These are phyloP conservation scores for Amphirosellinia nigrospora DNA, from an alignment of 495 filamentous ascomycete genomes.

Conservation along the genomic window DNA sequence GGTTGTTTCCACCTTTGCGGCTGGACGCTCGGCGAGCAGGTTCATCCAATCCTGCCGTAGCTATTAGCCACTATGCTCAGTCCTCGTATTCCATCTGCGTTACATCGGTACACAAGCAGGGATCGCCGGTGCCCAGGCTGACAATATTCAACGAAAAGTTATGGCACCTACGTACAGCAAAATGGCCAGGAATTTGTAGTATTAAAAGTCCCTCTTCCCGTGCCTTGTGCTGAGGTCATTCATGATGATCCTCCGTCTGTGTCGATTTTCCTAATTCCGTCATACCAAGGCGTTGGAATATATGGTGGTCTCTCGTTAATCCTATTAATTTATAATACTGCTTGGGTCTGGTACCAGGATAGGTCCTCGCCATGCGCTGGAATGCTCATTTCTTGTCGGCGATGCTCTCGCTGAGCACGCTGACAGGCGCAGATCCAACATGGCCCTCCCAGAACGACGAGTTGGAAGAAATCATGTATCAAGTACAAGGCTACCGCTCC, in stretches of 20 bases:
- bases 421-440: slow-evolving; percentile 54
- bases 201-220: slow-evolving; percentile 8
- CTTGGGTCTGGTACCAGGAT: slow-evolving; percentile 3
- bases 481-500: slow-evolving; percentile 58
- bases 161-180: slow-evolving; percentile 1
- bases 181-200: background rate
- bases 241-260: background rate
- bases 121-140: slow-evolving; percentile 1
- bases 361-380: slow-evolving; percentile 27
- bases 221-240: background rate
- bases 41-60: slow-evolving; percentile 17
- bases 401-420: slow-evolving; percentile 26
- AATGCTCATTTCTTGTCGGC: slow-evolving; percentile 23
- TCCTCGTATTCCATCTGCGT: slow-evolving; percentile 22
- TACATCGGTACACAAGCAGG: slow-evolving; percentile 15
- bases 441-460: slow-evolving; percentile 66
- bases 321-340: slow-evolving; percentile 17
- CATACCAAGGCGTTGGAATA: slow-evolving; percentile 12
- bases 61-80: slow-evolving; percentile 18
- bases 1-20: slow-evolving; percentile 19
- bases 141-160: background rate
- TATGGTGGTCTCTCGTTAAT: slow-evolving; percentile 18
- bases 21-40: slow-evolving; percentile 8
- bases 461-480: slow-evolving; percentile 67
- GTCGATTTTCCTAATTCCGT: background rate